Percentiles rank a stretch among this genome's conserved stretches.
Conservation (phyloP, 1,284 basidiomycete genomes). For the Tylopilus sp. region DNA sequence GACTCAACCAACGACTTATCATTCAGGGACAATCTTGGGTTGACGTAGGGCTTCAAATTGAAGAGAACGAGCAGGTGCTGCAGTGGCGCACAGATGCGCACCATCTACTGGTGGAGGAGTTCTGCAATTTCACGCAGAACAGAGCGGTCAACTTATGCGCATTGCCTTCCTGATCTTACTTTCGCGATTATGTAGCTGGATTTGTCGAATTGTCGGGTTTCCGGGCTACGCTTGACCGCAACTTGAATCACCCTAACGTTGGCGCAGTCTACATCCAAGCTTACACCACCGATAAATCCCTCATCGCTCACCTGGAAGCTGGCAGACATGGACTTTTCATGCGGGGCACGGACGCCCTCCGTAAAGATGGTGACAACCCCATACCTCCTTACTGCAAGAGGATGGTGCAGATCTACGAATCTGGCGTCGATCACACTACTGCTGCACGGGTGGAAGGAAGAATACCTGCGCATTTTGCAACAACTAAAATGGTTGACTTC, state of each 20-base stretch:
- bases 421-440: background rate
- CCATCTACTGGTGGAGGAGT: background rate
- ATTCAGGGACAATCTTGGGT: background rate
- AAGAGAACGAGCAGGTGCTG: background rate
- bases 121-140: background rate
- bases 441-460: slow-evolving; percentile 2
- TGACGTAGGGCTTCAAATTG: slow-evolving; percentile 1
- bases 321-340: background rate
- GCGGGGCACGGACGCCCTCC: background rate
- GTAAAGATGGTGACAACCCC: background rate
- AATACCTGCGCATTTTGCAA: background rate
- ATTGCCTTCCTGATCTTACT: background rate
- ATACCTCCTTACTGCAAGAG: background rate
- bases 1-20: background rate
- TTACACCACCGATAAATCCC: slow-evolving; percentile 3
- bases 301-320: slow-evolving; percentile 2
- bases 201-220: background rate
- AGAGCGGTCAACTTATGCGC: background rate
- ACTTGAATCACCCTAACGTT: background rate
- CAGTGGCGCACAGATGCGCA: slow-evolving; percentile 10
- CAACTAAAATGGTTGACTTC: background rate
- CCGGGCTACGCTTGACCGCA: background rate
- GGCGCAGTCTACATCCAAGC: background rate
- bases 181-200: too few species aligned
- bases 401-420: background rate